A percentile compares a stretch with the other conserved stretches of the same genome.
phyloP scores from a whole-genome alignment of 805 yeast genomes.

The Candida mattraensis region DNA sequence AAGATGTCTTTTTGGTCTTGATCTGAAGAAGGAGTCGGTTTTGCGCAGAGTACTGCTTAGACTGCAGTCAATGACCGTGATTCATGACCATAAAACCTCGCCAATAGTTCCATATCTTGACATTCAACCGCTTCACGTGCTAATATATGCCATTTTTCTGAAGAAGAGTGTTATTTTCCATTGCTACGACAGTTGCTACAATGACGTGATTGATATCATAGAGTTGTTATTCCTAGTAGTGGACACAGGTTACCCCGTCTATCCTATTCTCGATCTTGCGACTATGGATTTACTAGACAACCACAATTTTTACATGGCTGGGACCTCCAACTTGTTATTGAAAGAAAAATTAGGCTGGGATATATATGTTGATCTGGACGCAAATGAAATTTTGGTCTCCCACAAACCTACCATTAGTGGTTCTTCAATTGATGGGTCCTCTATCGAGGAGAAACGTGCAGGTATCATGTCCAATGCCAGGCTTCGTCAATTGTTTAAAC shows the following conservation, averaged over 20 bases:
- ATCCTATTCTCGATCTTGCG: slow-evolving; percentile 62
- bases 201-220: slow-evolving; percentile 46
- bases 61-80: slow-evolving; percentile 9
- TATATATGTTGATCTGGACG: slow-evolving; percentile 58
- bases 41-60: slow-evolving; percentile 22
- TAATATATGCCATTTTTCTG: slow-evolving; percentile 48
- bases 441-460: slow-evolving; percentile 12
- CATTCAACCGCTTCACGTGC: slow-evolving; percentile 36
- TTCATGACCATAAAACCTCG: slow-evolving; percentile 2
- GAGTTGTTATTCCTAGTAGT: slow-evolving; percentile 41
- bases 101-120: slow-evolving; percentile 22
- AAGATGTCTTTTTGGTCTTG: slow-evolving; percentile 31
- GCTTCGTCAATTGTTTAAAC: slow-evolving; percentile 20
- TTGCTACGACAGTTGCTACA: slow-evolving; percentile 45
- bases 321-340: slow-evolving; percentile 68
- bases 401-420: no score
- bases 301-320: slow-evolving; percentile 50
- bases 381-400: slow-evolving; percentile 36
- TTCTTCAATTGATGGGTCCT: slow-evolving; percentile 9
- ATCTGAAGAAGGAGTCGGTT: slow-evolving; percentile 29
- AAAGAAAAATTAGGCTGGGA: slow-evolving; percentile 58
- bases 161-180: slow-evolving; percentile 43
- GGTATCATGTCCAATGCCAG: slow-evolving; percentile 20
- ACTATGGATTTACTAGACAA: slow-evolving; percentile 48
- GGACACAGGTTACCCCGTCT: slow-evolving; percentile 24